Evolutionary conservation across 805 yeast species (phyloP).

Genomic region (Metschnikowia aberdeeniae): DNA sequence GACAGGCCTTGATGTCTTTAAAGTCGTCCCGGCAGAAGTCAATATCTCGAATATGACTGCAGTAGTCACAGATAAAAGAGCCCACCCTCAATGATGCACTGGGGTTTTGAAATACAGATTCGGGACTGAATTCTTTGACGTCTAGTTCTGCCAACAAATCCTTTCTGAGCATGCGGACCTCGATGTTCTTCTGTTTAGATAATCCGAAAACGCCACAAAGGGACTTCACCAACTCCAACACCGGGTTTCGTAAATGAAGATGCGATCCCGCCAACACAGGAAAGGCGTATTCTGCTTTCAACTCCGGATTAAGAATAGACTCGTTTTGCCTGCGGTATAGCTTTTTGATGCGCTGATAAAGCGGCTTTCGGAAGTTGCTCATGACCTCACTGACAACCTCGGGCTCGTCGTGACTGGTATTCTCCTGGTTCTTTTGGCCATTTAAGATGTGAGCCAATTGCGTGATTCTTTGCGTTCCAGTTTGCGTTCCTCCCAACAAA

Average conservation of each 20-base stretch:
- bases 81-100: slow-evolving; percentile 63
- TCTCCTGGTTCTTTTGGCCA: slow-evolving; percentile 36
- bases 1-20: slow-evolving; percentile 54
- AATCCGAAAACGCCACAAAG: slow-evolving; percentile 69
- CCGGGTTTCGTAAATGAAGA: slow-evolving; percentile 57
- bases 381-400: slow-evolving; percentile 46
- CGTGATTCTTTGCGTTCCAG: slow-evolving; percentile 58
- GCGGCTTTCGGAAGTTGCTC: slow-evolving; percentile 55
- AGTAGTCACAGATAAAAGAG: slow-evolving; percentile 72
- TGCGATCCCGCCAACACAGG: slow-evolving; percentile 78
- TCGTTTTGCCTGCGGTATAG: slow-evolving; percentile 69
- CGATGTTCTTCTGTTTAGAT: slow-evolving; percentile 61
- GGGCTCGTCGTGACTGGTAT: slow-evolving; percentile 33
- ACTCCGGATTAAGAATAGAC: slow-evolving; percentile 61
- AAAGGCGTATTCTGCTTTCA: slow-evolving; percentile 61
- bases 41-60: slow-evolving; percentile 69
- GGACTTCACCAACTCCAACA: slow-evolving; percentile 73
- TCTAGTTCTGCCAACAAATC: slow-evolving; percentile 72
- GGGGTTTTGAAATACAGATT: slow-evolving; percentile 71
- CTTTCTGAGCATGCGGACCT: slow-evolving; percentile 69
- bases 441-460: slow-evolving; percentile 57
- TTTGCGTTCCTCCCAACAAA: slow-evolving; percentile 33
- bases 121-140: slow-evolving; percentile 77
- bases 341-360: slow-evolving; percentile 62
- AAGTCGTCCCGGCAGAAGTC: slow-evolving; percentile 76